Evolutionary conservation across 2,329 filamentous ascomycete genomes (phyloP).

Genomic region (Fusarium incarnatum): DNA sequence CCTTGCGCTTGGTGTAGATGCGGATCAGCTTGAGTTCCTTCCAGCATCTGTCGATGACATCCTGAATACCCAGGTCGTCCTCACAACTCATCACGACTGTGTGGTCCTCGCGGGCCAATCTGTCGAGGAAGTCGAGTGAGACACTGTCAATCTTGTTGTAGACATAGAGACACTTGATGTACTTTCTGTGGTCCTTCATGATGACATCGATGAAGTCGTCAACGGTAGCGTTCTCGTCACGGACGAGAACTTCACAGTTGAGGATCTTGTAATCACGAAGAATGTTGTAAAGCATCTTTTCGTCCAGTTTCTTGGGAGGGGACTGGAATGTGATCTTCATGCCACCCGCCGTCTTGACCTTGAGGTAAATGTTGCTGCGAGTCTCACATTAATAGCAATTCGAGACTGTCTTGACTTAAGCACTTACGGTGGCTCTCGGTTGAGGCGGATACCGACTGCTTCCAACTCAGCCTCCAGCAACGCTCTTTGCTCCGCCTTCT

Average conservation of each 20-base stretch:
- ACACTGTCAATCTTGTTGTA: conserved; percentile 99
- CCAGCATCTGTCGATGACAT: conserved; percentile 96
- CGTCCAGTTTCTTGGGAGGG: conserved; percentile 90
- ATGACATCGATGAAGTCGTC: conserved; percentile 99
- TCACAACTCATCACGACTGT: conserved; percentile 99
- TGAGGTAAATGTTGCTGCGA: conserved; percentile 92
- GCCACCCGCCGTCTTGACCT: conserved; percentile 93
- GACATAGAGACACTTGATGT: conserved; percentile 94
- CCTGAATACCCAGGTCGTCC: conserved; percentile 89
- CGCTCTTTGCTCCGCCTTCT: conserved; percentile 91
- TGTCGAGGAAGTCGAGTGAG: conserved; percentile 91
- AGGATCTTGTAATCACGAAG: conserved; percentile 98
- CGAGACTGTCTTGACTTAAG: neutral
- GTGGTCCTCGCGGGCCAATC: conserved; percentile 89
- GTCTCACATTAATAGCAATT: conserved; percentile 27
- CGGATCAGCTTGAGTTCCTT: conserved; percentile 89
- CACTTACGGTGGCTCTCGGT: conserved; percentile 86
- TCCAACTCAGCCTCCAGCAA: conserved; percentile 93
- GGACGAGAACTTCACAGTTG: conserved; percentile 94
- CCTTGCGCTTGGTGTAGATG: conserved; percentile 97
- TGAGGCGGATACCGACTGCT: conserved; percentile 92
- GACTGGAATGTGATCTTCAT: conserved; percentile 98
- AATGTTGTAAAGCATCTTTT: conserved; percentile 99
- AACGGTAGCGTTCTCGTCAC: conserved; percentile 94
- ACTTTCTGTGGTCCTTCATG: conserved; percentile 98